Percentiles rank a stretch among this genome's conserved stretches.
phyloP scores from a whole-genome alignment of 2,329 filamentous ascomycete species.

The Colletotrichum tabaci region DNA sequence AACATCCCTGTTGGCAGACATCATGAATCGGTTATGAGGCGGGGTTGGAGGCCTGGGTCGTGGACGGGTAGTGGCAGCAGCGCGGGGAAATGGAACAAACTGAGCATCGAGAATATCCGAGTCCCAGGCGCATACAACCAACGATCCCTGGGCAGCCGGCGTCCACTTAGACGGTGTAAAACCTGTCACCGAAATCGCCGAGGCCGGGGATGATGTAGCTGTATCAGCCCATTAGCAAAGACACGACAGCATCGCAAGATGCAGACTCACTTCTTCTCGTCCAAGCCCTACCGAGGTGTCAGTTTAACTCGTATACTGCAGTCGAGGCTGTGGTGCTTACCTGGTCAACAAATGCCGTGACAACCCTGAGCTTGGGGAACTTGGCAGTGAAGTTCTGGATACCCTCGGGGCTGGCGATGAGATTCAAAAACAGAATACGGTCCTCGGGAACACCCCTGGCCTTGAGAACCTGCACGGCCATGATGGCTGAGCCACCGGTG shows the following conservation, averaged over 20 bases:
- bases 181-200: slow-evolving; percentile 95
- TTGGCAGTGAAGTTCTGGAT: slow-evolving; percentile 89
- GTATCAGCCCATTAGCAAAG: slow-evolving; percentile 55
- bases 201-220: slow-evolving; percentile 97
- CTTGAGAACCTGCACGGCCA: slow-evolving; percentile 95
- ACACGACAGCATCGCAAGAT: slow-evolving; percentile 35
- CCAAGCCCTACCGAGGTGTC: slow-evolving; percentile 73
- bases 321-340: slow-evolving; percentile 52
- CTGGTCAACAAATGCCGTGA: slow-evolving; percentile 96
- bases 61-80: background rate
- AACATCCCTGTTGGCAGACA: background rate
- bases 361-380: slow-evolving; percentile 90
- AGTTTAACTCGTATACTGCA: background rate
- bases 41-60: background rate
- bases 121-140: background rate
- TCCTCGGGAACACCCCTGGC: slow-evolving; percentile 93
- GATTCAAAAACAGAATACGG: slow-evolving; percentile 93
- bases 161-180: slow-evolving; percentile 83
- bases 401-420: slow-evolving; percentile 97
- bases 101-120: background rate
- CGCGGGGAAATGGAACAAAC: background rate
- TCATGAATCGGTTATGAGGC: background rate
- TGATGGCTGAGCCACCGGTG: slow-evolving; percentile 94
- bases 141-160: background rate
- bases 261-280: slow-evolving; percentile 90